Evolutionary conservation across 2,329 filamentous ascomycete species (phyloP).

Genomic region (Acarospora socialis): DNA sequence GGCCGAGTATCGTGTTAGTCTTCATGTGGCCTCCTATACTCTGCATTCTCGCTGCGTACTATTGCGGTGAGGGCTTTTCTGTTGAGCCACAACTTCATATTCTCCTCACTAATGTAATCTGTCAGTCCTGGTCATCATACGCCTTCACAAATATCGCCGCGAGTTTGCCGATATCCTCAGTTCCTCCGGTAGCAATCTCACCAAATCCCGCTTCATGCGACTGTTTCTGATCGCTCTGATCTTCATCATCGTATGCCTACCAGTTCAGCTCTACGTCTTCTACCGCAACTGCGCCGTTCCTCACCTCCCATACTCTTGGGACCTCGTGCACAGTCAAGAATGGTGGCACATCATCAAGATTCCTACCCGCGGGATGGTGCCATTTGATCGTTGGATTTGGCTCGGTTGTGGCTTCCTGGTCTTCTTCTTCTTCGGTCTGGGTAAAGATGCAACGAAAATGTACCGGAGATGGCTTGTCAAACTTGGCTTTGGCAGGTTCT

Average conservation of each 20-base stretch:
- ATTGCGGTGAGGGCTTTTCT: conserved; percentile 36
- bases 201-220: conserved; percentile 46
- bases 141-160: conserved; percentile 45
- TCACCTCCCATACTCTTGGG: conserved; percentile 38
- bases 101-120: too few relatives aligned
- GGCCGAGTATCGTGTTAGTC: conserved; percentile 40
- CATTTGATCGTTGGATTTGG: conserved; percentile 45
- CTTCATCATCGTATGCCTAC: conserved; percentile 37
- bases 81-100: conserved; percentile 6
- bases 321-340: conserved; percentile 32
- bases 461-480: conserved; percentile 34
- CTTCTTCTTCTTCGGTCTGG: conserved; percentile 52
- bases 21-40: conserved; percentile 44
- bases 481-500: conserved; percentile 27
- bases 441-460: conserved; percentile 42
- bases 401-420: conserved; percentile 39
- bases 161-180: conserved; percentile 43
- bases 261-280: conserved; percentile 38
- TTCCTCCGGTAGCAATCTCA: conserved; percentile 36
- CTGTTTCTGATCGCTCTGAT: conserved; percentile 43
- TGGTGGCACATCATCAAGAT: conserved; percentile 38
- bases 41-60: conserved; percentile 38
- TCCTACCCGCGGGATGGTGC: conserved; percentile 29
- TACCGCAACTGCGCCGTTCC: conserved; percentile 22
- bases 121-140: conserved; percentile 43